phyloP scores from a whole-genome alignment of 345 rosid genomes.

The Dimocarpus longan region DNA sequence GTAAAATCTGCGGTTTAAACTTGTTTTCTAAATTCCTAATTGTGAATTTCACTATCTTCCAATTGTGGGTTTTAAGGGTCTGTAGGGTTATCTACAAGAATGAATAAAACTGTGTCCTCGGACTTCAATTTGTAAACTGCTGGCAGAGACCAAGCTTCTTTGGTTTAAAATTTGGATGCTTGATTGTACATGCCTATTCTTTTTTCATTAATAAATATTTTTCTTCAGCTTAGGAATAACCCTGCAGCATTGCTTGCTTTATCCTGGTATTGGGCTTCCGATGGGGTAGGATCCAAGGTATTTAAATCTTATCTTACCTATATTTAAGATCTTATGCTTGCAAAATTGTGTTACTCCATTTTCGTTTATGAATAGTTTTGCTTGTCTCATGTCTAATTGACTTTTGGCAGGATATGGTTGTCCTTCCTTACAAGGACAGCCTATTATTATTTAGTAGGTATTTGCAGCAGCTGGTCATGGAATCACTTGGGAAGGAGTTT shows the following conservation, averaged over 20 bases:
- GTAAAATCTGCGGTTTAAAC: neutral
- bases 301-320: conserved; percentile 16
- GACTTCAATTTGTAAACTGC: neutral
- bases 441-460: conserved; percentile 88
- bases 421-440: conserved; percentile 99
- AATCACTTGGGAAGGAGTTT: conserved; percentile 97
- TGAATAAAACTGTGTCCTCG: neutral
- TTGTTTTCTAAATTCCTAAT: neutral
- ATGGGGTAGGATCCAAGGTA: conserved; percentile 97
- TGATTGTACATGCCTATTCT: neutral
- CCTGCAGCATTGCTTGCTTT: conserved; percentile 96
- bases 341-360: conserved; percentile 13
- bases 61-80: neutral
- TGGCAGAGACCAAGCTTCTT: neutral
- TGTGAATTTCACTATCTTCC: neutral
- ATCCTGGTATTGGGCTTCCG: conserved; percentile 96
- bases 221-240: conserved; percentile 71
- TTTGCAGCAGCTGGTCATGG: conserved; percentile 98
- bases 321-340: conserved; percentile 7
- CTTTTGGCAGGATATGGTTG: conserved; percentile 87
- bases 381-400: conserved; percentile 9
- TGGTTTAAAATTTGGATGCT: neutral
- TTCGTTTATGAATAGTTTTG: conserved; percentile 8
- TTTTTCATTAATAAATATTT: conserved; percentile 13
- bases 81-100: neutral